Evolutionary conservation across 495 filamentous ascomycete species (phyloP).

Genomic region (Physcia stellaris): DNA sequence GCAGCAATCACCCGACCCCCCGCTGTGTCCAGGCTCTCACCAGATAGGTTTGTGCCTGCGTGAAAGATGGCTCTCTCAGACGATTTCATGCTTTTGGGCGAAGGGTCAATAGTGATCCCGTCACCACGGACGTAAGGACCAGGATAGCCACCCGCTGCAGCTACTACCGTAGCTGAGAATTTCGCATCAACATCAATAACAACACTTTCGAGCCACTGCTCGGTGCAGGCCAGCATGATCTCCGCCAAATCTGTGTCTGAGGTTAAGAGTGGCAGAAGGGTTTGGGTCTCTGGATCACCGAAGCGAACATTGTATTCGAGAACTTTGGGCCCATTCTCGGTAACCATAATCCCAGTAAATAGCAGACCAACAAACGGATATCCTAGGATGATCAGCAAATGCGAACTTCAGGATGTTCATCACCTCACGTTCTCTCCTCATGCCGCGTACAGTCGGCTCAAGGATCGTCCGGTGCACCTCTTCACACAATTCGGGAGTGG

Average conservation of each 20-base stretch:
- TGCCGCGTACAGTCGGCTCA: conserved; percentile 79
- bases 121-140: conserved; percentile 72
- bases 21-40: conserved; percentile 49
- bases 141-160: conserved; percentile 91
- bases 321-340: conserved; percentile 68
- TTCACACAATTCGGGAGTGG: conserved; percentile 56
- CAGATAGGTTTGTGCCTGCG: conserved; percentile 63
- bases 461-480: conserved; percentile 72
- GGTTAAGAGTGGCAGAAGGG: conserved; percentile 67
- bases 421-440: conserved; percentile 54
- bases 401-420: not conserved
- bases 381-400: conserved; percentile 21
- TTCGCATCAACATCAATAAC: conserved; percentile 50
- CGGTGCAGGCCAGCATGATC: conserved; percentile 76
- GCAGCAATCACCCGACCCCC: conserved; percentile 89
- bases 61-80: conserved; percentile 69
- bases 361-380: conserved; percentile 74
- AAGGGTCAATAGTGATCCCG: conserved; percentile 46
- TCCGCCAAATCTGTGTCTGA: conserved; percentile 76
- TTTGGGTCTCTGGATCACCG: conserved; percentile 94
- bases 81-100: conserved; percentile 26
- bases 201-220: conserved; percentile 57
- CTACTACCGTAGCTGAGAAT: conserved; percentile 82
- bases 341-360: conserved; percentile 96
- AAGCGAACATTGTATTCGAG: conserved; percentile 97